Conservation (phyloP, 2,329 filamentous ascomycete genomes). For the Aspergillus felis region DNA sequence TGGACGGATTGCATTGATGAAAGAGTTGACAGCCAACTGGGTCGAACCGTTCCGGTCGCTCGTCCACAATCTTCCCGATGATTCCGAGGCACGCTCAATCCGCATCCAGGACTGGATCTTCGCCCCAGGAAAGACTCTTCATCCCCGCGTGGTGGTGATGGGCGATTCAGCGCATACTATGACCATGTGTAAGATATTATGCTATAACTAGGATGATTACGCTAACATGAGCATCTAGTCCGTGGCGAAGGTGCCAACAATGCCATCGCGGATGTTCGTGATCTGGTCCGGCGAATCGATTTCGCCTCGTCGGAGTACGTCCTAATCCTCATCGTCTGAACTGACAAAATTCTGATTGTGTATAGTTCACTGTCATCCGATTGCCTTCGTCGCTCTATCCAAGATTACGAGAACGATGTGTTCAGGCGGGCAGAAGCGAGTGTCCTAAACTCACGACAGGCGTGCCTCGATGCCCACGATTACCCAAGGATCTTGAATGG, state of each 20-base stretch:
- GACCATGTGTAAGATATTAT: slow-evolving; percentile 53
- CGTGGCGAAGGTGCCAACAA: slow-evolving; percentile 58
- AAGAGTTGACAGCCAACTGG: slow-evolving; percentile 44
- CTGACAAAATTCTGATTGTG: not conserved
- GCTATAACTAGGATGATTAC: not conserved
- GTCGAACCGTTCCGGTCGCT: slow-evolving; percentile 48
- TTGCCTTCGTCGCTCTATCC: slow-evolving; percentile 10
- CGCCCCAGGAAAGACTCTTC: slow-evolving; percentile 30
- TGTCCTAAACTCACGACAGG: slow-evolving; percentile 50
- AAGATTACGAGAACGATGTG: slow-evolving; percentile 45
- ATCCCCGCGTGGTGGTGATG: slow-evolving; percentile 45
- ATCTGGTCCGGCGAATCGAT: slow-evolving; percentile 37
- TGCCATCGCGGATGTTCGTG: slow-evolving; percentile 50
- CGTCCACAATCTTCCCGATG: slow-evolving; percentile 38
- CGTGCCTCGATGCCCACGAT: slow-evolving; percentile 54
- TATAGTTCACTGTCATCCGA: slow-evolving; percentile 11
- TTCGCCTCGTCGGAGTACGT: slow-evolving; percentile 3
- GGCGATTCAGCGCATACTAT: slow-evolving; percentile 57
- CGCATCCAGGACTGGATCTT: slow-evolving; percentile 48
- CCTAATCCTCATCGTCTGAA: not conserved
- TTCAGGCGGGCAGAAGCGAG: slow-evolving; percentile 43
- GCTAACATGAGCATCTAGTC: slow-evolving; percentile 34
- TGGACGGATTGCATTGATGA: slow-evolving; percentile 43
- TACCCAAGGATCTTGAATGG: slow-evolving; percentile 42
- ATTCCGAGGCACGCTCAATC: slow-evolving; percentile 44